These are phyloP conservation scores for Boletus vermiculosoides DNA, from an alignment of 768 basidiomycete species.

Conservation along the genomic window DNA sequence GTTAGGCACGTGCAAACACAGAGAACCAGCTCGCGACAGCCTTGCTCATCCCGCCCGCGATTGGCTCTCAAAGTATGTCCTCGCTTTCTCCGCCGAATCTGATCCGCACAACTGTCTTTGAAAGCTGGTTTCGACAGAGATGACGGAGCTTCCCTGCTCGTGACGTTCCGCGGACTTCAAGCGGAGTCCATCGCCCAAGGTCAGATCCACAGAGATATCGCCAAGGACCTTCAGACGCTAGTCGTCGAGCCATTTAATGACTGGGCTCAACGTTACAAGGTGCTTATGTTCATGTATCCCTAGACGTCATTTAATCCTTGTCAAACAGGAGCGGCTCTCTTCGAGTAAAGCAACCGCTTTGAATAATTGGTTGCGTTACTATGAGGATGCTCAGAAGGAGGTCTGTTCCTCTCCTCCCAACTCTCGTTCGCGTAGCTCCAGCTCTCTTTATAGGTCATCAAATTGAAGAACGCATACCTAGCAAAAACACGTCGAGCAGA, in stretches of 20 bases:
- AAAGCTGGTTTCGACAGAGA: conserved; percentile 72
- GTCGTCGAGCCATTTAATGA: conserved; percentile 79
- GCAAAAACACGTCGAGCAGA: conserved; percentile 81
- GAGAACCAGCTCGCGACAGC: conserved; percentile 64
- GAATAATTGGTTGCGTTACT: conserved; percentile 65
- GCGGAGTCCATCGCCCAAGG: conserved; percentile 70
- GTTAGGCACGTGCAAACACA: conserved; percentile 68
- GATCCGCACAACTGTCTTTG: conserved; percentile 25
- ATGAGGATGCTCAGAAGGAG: conserved; percentile 66
- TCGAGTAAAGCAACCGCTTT: conserved; percentile 57
- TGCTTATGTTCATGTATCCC: conserved; percentile 23
- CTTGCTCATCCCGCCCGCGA: conserved; percentile 51
- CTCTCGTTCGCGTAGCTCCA: neutral
- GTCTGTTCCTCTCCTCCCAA: conserved; percentile 36
- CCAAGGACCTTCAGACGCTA: conserved; percentile 70
- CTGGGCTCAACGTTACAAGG: conserved; percentile 79
- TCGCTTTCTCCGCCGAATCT: neutral
- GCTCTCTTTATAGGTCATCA: conserved; percentile 40
- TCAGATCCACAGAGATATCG: conserved; percentile 66
- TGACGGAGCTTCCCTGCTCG: conserved; percentile 79
- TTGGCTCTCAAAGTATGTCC: conserved; percentile 48
- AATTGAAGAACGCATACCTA: conserved; percentile 75
- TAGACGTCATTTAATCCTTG: conserved; percentile 16
- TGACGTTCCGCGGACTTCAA: conserved; percentile 79
- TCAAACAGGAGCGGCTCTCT: conserved; percentile 55